These are phyloP conservation scores for Aureobasidium sp. DNA, from an alignment of 2,329 filamentous ascomycete genomes.

Conservation along the genomic window DNA sequence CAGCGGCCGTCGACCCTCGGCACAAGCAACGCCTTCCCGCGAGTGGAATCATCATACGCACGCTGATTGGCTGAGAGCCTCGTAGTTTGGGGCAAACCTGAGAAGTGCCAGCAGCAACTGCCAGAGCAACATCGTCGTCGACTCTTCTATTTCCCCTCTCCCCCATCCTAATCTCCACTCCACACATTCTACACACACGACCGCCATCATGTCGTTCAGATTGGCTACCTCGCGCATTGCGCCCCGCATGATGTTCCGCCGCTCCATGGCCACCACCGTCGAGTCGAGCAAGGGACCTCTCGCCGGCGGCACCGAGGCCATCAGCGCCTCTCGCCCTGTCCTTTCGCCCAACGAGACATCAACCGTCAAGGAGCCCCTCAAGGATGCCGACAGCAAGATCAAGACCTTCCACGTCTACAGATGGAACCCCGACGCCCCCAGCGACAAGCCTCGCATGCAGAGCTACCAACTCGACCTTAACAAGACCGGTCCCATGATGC, in stretches of 20 bases:
- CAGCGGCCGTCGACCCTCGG: constrained; percentile 1
- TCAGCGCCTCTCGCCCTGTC: constrained; percentile 23
- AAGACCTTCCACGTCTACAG: constrained; percentile 99
- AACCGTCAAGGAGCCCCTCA: constrained; percentile 52
- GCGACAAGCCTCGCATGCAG: constrained; percentile 93
- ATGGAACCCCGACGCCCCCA: constrained; percentile 91
- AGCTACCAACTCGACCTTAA: constrained; percentile 91
- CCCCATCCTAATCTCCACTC: constrained; percentile 16
- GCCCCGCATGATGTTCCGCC: constrained; percentile 20
- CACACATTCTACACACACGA: constrained; percentile 12
- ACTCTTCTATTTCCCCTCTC: not conserved
- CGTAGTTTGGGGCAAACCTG: constrained; percentile 1
- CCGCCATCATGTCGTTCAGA: constrained; percentile 25
- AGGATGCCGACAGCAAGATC: constrained; percentile 51
- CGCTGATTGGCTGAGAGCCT: constrained; percentile 2
- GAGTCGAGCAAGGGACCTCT: constrained; percentile 25
- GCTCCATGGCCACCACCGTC: constrained; percentile 28
- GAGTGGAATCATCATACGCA: not conserved
- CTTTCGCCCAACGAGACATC: constrained; percentile 47
- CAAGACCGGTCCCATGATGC: constrained; percentile 98
- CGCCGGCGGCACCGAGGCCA: constrained; percentile 21
- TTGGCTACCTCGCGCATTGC: constrained; percentile 28
- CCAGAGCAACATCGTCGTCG: not conserved
- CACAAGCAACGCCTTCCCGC: not conserved
- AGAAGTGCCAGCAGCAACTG: not conserved